These are phyloP conservation scores for Coemansia sp. DNA, from an alignment of 192 early-diverging fungal species.

Conservation along the genomic window DNA sequence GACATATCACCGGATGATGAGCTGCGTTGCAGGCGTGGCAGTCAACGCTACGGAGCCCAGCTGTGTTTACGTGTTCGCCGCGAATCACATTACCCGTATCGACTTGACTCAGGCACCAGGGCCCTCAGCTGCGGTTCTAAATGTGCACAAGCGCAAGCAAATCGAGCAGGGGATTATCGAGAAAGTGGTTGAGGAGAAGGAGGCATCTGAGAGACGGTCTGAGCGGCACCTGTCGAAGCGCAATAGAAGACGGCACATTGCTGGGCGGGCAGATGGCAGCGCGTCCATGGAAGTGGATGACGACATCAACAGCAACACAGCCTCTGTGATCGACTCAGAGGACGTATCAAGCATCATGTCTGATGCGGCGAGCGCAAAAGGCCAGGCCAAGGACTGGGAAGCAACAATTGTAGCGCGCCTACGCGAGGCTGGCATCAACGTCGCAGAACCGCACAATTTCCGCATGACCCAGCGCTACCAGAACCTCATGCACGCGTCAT, in stretches of 20 bases:
- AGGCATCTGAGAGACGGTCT: constrained; percentile 37
- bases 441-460: constrained; percentile 61
- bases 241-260: constrained; percentile 46
- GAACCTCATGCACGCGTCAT: constrained; percentile 76
- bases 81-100: constrained; percentile 67
- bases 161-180: constrained; percentile 49
- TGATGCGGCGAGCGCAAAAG: constrained; percentile 11
- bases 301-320: constrained; percentile 12
- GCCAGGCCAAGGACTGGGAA: constrained; percentile 43
- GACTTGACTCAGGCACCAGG: constrained; percentile 67
- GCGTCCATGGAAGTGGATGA: constrained; percentile 38
- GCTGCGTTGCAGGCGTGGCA: constrained; percentile 72
- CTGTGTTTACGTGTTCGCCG: constrained; percentile 68
- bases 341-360: constrained; percentile 11
- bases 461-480: constrained; percentile 78
- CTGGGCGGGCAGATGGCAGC: constrained; percentile 22
- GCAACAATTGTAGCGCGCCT: constrained; percentile 41
- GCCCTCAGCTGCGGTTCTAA: constrained; percentile 55
- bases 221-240: constrained; percentile 48
- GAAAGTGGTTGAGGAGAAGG: constrained; percentile 43
- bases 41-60: constrained; percentile 64
- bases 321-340: constrained; percentile 14
- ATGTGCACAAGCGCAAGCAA: constrained; percentile 61
- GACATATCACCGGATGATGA: constrained; percentile 61
- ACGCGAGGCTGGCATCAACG: constrained; percentile 52